Base-by-base conservation (phyloP, 371 early-diverging fungal species). In the Haplosporangium sp. region DNA sequence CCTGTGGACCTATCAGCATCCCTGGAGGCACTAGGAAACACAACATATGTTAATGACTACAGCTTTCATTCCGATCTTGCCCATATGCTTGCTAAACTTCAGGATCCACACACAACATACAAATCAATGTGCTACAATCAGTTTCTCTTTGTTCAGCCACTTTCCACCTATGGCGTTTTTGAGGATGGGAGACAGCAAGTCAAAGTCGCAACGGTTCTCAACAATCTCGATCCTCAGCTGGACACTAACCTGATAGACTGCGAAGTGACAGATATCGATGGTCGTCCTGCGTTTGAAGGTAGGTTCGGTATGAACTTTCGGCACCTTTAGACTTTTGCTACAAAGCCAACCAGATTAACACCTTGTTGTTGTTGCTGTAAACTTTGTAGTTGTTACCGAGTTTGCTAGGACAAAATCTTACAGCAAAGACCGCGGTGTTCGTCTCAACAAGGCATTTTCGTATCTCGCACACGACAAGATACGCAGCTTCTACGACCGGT, bases 181-280 rank as follows among this genome's bases (percentile, higher is more conserved):
- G 77, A 77, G 50, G 37, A 77, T 47, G 72, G 61, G 20, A 46
- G 71, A 6, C 71, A 71, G 29, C 71, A 67, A 37, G 77, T 77
- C 48, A 71, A 71, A 38, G 65, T 77, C 8, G 77, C 72, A 4
- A 67, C 64, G 1, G 54, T 77, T 16, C 64, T 77, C 38, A 63
- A 63, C 55, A 67, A 70, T 52, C 50, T 71, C 11, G 72, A 77
- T 42, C 36, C 61, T 1, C 71, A 68, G 0, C 61, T 77, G 42
- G 46, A 16, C 11, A 77, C 11, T 12, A 55, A 23, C 5, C 37
- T 77, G 29, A 38, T 64, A 16, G 77, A 77, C 37, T 77, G 77
- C 40, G 77, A 77, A 18, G 77, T 77, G 43, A 77, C 79, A 2
- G 72, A 77, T 36, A 71, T 77, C 46, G 79, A 77, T 56, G 79